Conservation (phyloP, 2,329 filamentous ascomycete species). For the Graphium sp. region DNA sequence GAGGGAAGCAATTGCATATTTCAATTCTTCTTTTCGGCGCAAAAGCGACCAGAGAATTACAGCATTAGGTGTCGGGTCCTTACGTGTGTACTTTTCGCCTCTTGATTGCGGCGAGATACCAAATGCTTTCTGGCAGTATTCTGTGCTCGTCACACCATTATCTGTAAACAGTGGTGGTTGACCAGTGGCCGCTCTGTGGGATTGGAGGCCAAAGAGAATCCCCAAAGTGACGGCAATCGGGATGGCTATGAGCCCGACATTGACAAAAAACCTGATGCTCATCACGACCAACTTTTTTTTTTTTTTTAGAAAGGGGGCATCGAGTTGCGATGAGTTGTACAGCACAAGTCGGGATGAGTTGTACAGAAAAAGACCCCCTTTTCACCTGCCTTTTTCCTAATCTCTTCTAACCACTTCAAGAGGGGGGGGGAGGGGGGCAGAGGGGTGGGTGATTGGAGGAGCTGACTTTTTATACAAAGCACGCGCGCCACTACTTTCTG, state of each 20-base stretch:
- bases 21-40: too few species aligned
- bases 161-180: conserved; percentile 24
- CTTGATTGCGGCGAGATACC: conserved; percentile 26
- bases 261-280: conserved; percentile 25
- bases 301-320: too few species aligned
- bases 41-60: too few species aligned
- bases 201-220: conserved; percentile 29
- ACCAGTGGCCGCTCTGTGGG: conserved; percentile 21
- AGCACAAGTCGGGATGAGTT: too few species aligned
- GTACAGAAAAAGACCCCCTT: too few species aligned
- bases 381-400: too few species aligned
- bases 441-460: too few species aligned
- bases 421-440: neutral
- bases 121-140: conserved; percentile 22
- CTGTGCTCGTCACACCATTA: conserved; percentile 16
- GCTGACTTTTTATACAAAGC: too few species aligned
- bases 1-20: too few species aligned
- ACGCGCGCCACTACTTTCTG: too few species aligned
- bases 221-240: conserved; percentile 31
- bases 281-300: too few species aligned
- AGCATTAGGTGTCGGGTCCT: conserved; percentile 13
- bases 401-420: neutral
- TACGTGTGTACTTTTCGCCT: conserved; percentile 28
- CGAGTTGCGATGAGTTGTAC: too few species aligned
- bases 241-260: conserved; percentile 28